Evolutionary conservation across 2,329 filamentous ascomycete genomes (phyloP).

Genomic region (Aureobasidium sp.): DNA sequence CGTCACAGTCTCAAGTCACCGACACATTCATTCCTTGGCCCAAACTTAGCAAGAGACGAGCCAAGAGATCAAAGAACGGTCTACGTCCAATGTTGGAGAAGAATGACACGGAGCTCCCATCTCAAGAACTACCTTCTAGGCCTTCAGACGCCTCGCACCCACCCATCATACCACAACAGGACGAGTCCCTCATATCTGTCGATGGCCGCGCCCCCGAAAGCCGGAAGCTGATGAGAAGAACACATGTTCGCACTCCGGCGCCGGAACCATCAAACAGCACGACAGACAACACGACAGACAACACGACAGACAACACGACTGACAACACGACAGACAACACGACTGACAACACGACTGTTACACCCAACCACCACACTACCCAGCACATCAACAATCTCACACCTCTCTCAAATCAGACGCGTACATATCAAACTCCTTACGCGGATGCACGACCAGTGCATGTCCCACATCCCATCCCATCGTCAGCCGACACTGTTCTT

Average conservation of each 20-base stretch:
- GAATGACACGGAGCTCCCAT: background rate
- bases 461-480: background rate
- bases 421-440: background rate
- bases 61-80: background rate
- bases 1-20: background rate
- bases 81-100: background rate
- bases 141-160: background rate
- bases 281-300: background rate
- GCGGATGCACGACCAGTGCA: background rate
- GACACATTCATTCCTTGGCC: background rate
- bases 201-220: background rate
- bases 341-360: background rate
- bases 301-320: background rate
- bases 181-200: background rate
- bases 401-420: background rate
- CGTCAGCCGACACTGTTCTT: background rate
- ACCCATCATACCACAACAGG: background rate
- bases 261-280: background rate
- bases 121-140: background rate
- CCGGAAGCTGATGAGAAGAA: background rate
- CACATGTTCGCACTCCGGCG: background rate
- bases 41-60: background rate
- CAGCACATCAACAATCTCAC: background rate
- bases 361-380: background rate
- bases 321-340: background rate